Conservation (phyloP, 1,284 basidiomycete species). For the Gomphus bonarii region DNA sequence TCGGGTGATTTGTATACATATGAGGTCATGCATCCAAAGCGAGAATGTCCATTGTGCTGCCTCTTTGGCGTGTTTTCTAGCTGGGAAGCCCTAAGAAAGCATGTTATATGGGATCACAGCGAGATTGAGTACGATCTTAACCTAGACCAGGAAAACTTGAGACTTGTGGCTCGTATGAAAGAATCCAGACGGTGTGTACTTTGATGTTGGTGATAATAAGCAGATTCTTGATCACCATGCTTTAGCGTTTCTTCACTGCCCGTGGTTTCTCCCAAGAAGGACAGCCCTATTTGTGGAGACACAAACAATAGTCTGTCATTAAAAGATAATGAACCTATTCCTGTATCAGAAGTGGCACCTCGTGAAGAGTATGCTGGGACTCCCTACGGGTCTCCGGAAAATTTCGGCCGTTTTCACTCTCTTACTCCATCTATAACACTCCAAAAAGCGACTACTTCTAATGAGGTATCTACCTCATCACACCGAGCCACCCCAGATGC, state of each 20-base stretch:
- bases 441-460: background rate
- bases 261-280: background rate
- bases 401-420: background rate
- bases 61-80: constrained; percentile 38
- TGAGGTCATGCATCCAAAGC: constrained; percentile 21
- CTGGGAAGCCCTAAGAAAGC: constrained; percentile 37
- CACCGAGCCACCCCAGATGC: background rate
- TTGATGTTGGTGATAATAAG: background rate
- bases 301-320: background rate
- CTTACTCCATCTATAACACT: constrained; percentile 9
- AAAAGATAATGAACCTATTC: background rate
- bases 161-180: background rate
- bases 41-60: constrained; percentile 55
- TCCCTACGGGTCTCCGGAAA: background rate
- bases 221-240: background rate
- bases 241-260: background rate
- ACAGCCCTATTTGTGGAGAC: background rate
- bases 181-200: background rate
- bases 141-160: background rate
- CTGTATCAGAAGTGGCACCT: background rate
- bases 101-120: constrained; percentile 46
- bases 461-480: constrained; percentile 9
- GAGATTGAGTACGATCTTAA: constrained; percentile 32
- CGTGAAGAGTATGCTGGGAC: background rate
- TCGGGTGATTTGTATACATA: constrained; percentile 14